Evolutionary conservation across 2,329 filamentous ascomycete species (phyloP).

Genomic region (Phaeosphaeriaceae sp.): DNA sequence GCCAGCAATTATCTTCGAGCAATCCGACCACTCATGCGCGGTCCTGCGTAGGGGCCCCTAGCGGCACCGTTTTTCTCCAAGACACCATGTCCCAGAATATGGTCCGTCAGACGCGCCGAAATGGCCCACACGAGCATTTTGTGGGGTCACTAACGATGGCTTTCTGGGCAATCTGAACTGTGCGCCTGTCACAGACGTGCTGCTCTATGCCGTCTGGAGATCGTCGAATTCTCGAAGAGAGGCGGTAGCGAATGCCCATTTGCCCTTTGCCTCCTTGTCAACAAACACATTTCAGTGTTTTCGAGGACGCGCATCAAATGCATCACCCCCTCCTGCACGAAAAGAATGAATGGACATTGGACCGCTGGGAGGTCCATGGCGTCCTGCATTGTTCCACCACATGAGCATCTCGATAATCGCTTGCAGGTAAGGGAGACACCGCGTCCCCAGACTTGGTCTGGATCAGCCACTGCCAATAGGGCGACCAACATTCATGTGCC

Average conservation of each 20-base stretch:
- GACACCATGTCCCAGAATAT: slow-evolving; percentile 1
- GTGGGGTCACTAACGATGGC: slow-evolving; percentile 23
- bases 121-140: slow-evolving; percentile 26
- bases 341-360: slow-evolving; percentile 4
- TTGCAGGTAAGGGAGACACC: slow-evolving; percentile 10
- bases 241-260: background rate
- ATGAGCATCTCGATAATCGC: slow-evolving; percentile 14
- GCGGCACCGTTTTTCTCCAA: slow-evolving; percentile 9
- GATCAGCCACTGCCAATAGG: background rate
- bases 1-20: slow-evolving; percentile 13
- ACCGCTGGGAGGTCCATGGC: slow-evolving; percentile 7
- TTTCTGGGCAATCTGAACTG: slow-evolving; percentile 9
- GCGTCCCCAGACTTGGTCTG: background rate
- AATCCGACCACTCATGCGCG: slow-evolving; percentile 19
- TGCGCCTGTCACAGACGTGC: slow-evolving; percentile 14
- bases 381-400: slow-evolving; percentile 17
- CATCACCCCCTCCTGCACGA: slow-evolving; percentile 4
- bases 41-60: background rate
- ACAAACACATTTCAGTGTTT: background rate
- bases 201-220: background rate
- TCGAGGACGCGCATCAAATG: background rate
- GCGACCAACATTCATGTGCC: background rate
- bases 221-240: background rate
- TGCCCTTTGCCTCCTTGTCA: background rate
- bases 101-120: slow-evolving; percentile 24